Percentiles rank a stretch among this genome's conserved stretches.
phyloP scores from a whole-genome alignment of 2,329 filamentous ascomycete species.

The Aciculosporium take region DNA sequence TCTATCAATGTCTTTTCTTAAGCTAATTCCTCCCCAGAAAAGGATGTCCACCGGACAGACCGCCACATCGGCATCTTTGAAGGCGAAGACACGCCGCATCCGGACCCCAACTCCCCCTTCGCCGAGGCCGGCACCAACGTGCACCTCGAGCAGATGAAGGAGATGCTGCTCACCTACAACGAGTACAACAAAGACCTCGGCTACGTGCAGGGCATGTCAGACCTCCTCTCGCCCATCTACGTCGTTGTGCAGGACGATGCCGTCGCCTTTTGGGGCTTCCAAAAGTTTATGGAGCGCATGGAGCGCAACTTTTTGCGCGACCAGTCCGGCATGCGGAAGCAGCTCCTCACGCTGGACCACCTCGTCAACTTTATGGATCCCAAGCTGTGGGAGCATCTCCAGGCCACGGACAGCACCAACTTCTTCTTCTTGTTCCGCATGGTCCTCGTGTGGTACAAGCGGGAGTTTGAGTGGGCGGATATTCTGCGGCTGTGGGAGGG shows the following conservation, averaged over 20 bases:
- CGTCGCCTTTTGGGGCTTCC: conserved; percentile 91
- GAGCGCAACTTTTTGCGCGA: conserved; percentile 92
- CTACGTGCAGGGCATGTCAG: conserved; percentile 98
- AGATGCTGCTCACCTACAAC: conserved; percentile 97
- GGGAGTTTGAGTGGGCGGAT: conserved; percentile 84
- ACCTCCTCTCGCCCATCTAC: conserved; percentile 88
- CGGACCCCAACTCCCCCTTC: conserved; percentile 90
- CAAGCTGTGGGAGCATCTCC: conserved; percentile 77
- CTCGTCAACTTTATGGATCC: conserved; percentile 96
- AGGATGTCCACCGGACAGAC: conserved; percentile 95
- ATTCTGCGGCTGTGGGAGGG: conserved; percentile 81
- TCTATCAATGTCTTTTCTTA: background rate
- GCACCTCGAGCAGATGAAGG: conserved; percentile 96
- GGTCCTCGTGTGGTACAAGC: conserved; percentile 97
- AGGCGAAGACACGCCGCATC: conserved; percentile 91
- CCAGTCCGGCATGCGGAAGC: conserved; percentile 88
- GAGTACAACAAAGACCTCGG: conserved; percentile 92
- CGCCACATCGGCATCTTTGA: conserved; percentile 89
- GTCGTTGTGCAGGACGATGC: conserved; percentile 96
- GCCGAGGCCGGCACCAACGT: conserved; percentile 88
- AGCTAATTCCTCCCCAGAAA: conserved; percentile 48
- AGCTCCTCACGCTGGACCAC: conserved; percentile 82
- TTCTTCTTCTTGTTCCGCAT: conserved; percentile 99
- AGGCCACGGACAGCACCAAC: conserved; percentile 86
- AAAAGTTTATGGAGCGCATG: conserved; percentile 95